Percentiles rank a stretch among this genome's conserved stretches.
Evolutionary conservation across 805 yeast genomes (phyloP).

Genomic region (Starmerella sirachaensis): DNA sequence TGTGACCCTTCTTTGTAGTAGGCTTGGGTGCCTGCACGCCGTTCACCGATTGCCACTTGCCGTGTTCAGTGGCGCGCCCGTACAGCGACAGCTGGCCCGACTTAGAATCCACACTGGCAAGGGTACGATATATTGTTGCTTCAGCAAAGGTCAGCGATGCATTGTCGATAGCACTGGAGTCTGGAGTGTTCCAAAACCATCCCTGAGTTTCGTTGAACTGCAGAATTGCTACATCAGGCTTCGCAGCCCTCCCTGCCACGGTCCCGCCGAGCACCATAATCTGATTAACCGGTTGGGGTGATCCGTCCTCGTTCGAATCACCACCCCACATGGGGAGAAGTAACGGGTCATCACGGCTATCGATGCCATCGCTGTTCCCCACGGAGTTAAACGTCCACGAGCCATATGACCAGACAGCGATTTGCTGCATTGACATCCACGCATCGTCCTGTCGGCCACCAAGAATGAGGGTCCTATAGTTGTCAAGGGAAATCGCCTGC

Average conservation of each 20-base stretch:
- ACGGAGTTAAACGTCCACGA: slow-evolving; percentile 50
- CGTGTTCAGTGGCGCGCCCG: neutral
- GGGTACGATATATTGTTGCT: neutral
- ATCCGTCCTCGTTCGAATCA: slow-evolving; percentile 18
- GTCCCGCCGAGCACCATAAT: slow-evolving; percentile 55
- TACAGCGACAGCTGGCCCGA: neutral
- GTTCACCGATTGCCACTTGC: slow-evolving; percentile 4
- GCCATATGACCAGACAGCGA: slow-evolving; percentile 59
- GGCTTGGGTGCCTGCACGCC: slow-evolving; percentile 10
- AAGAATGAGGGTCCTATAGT: slow-evolving; percentile 30
- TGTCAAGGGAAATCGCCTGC: slow-evolving; percentile 14
- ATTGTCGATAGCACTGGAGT: neutral
- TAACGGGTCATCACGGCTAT: slow-evolving; percentile 43
- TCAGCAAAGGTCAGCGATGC: slow-evolving; percentile 3
- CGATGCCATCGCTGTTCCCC: slow-evolving; percentile 30
- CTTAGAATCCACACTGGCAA: neutral
- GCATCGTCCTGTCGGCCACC: slow-evolving; percentile 56
- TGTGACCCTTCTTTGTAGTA: slow-evolving; percentile 16
- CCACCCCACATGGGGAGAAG: slow-evolving; percentile 48
- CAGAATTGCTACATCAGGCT: slow-evolving; percentile 36
- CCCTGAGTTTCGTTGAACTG: slow-evolving; percentile 29
- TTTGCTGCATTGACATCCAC: slow-evolving; percentile 62
- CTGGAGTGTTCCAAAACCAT: slow-evolving; percentile 34
- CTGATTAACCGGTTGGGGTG: slow-evolving; percentile 9
- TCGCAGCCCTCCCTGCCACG: slow-evolving; percentile 30